Evolutionary conservation across 441 rosid genomes (phyloP), one percentile per base, ranked within the genome.

Genomic region (Corymbia calophylla): DNA sequence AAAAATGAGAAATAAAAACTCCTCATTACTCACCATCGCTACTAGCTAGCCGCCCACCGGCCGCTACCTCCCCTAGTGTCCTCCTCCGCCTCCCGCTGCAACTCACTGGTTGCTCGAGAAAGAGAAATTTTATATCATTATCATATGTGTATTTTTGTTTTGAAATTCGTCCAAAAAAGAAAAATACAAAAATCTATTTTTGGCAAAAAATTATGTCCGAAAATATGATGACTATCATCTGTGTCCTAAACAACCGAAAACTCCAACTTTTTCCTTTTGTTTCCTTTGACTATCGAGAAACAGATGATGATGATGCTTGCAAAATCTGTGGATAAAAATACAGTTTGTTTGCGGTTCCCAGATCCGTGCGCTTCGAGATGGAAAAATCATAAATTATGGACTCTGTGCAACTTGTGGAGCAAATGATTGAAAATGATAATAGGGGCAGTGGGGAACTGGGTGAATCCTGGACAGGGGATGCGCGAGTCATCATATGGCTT

Each of bases 21-120:
- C 27, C 9, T 56, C 12, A 21, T 56, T 56, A 9, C 60, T 55
- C 27, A 0, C 27, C 10, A 25, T 19, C 5, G 4, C 60, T 7
- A 55, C 4, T 55, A 55, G 4, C 4, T 9, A 0, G 23, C 2
- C 2, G 1, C 11, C 25, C 10, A 25, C 25, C 4, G 2, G 5
- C 60, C 27, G 21, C 1, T 55, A 10, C 10, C 10, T 9, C 25
- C 60, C 27, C 1, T 7, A 5, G 19, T 0, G 5, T 55, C 58
- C 58, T 55, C 25, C 27, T 1, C 5, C 2, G 3, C 60, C 60
- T 56, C 60, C 0, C 8, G 5, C 60, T 0, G 0, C 60, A 25
- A 56, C 12, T 55, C 0, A 5, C 27, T 55, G 7, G 23, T 11
- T 9, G 0, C 0, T 0, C 3, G 3, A 27, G 4, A 9, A 56